Base-by-base conservation (phyloP, 164 flowering plant species). In the Vitis labrusca region DNA sequence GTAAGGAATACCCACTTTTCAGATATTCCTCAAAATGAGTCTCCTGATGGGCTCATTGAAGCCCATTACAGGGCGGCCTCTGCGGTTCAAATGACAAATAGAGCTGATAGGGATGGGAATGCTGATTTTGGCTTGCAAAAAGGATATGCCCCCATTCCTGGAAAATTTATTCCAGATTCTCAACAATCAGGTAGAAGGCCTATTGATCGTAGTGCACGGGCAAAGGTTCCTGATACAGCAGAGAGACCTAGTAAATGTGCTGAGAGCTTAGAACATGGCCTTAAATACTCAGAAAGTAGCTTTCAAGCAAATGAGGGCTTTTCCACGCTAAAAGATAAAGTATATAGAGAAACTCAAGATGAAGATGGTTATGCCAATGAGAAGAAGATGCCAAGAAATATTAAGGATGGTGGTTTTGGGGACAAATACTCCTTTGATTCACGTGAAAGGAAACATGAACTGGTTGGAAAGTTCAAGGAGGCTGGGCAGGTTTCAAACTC, bases 381-480 rank as follows among this genome's bases (percentile, higher is more conserved):
- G 50, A 88, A 77, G 71, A 79, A 71, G 71, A 63, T 65, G 13
- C 61, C 78, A 10, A 87, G 74, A 73, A 80, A 76, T 70, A 65
- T 67, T 6, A 74, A 75, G 74, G 91, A 79, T 65, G 80, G 68
- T 76, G 75, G 66, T 63, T 44, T 50, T 65, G 85, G 78, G 51
- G 86, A 76, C 55, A 85, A 75, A 70, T 72, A 55, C 13, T 48
- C 77, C 3, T 61, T 72, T n/a, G 86, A 85, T 30, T 73, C 83
- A 30, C 79, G 71, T 54, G 53, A 71, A 70, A 74, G 69, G 72
- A 88, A 83, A 73, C 79, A 70, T 52, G 96, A 89, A 64, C 68
- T 59, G 62, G 68, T 62, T 71, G 85, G 78, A 16, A 86, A 84
- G 64, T 11, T 59, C 27, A 81, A 78, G 67, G 89, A 82, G 57